A percentile compares a stretch with the other conserved stretches of the same genome.
These are phyloP conservation scores for Didymella glomerata DNA, from an alignment of 2,329 filamentous ascomycete species.

Conservation along the genomic window DNA sequence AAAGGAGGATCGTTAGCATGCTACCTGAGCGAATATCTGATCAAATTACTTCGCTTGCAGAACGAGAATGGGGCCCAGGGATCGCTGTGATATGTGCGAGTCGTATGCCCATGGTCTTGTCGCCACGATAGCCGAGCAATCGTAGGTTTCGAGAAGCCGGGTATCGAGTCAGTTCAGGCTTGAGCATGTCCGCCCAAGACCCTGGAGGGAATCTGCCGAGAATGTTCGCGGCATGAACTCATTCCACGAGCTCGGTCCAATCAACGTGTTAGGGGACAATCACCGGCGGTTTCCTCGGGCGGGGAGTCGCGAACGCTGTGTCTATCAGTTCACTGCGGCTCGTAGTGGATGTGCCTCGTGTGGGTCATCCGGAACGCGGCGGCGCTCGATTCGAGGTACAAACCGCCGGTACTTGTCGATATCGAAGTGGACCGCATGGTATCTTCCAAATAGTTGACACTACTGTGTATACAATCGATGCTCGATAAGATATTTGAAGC, in stretches of 20 bases:
- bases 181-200: neutral
- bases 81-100: neutral
- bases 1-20: conserved; percentile 4
- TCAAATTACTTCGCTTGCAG: neutral
- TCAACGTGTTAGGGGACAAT: conserved; percentile 12
- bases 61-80: neutral
- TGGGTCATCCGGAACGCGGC: neutral
- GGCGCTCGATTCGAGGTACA: neutral
- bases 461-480: conserved; percentile 1
- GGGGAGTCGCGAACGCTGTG: neutral
- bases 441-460: neutral
- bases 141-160: neutral
- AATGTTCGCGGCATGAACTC: neutral
- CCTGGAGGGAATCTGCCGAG: neutral
- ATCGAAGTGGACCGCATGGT: neutral
- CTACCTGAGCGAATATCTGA: neutral
- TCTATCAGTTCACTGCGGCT: neutral
- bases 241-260: conserved; percentile 1
- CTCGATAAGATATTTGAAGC: conserved; percentile 4
- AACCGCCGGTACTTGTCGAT: conserved; percentile 2
- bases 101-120: conserved; percentile 5
- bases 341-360: neutral
- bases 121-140: conserved; percentile 7
- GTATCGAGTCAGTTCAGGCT: conserved; percentile 4
- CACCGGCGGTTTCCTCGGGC: conserved; percentile 1